phyloP scores from a whole-genome alignment of 768 basidiomycete genomes.

The Phylloporus rhodoxanthus region DNA sequence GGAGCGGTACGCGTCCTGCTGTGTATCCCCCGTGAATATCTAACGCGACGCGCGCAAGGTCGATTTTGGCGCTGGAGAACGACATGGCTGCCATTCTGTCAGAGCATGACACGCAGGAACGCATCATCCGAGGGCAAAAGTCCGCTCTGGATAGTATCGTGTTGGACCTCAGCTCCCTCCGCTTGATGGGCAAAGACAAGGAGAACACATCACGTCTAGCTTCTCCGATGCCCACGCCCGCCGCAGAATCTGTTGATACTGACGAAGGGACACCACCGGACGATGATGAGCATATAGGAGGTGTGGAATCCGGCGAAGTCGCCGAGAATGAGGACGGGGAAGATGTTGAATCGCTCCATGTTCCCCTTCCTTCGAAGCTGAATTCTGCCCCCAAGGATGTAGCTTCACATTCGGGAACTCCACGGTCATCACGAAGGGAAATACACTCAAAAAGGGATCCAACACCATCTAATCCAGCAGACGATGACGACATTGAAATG shows the following conservation, averaged over 20 bases:
- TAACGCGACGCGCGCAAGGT: conserved; percentile 35
- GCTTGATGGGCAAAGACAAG: conserved; percentile 64
- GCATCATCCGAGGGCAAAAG: conserved; percentile 63
- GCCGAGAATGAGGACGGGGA: conserved; percentile 36
- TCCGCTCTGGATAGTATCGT: conserved; percentile 62
- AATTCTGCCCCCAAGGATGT: conserved; percentile 32
- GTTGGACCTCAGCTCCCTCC: conserved; percentile 51
- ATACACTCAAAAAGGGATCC: conserved; percentile 14
- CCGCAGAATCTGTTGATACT: conserved; percentile 33
- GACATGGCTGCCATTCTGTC: conserved; percentile 70
- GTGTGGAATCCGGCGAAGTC: conserved; percentile 40
- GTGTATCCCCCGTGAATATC: neutral
- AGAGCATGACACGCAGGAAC: conserved; percentile 71
- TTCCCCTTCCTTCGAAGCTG: conserved; percentile 24
- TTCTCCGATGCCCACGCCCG: conserved; percentile 45
- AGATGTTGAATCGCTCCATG: conserved; percentile 30
- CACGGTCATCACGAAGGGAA: conserved; percentile 23
- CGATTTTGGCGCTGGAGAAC: conserved; percentile 64
- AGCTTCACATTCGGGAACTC: conserved; percentile 30
- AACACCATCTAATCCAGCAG: conserved; percentile 22
- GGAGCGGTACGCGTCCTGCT: conserved; percentile 53
- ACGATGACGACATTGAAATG: conserved; percentile 80
- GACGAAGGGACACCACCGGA: conserved; percentile 20
- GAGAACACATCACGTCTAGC: conserved; percentile 42
- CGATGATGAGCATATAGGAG: conserved; percentile 34